A percentile compares a stretch with the other conserved stretches of the same genome.
Conservation (phyloP, 768 basidiomycete species). For the Trametes villosa region DNA sequence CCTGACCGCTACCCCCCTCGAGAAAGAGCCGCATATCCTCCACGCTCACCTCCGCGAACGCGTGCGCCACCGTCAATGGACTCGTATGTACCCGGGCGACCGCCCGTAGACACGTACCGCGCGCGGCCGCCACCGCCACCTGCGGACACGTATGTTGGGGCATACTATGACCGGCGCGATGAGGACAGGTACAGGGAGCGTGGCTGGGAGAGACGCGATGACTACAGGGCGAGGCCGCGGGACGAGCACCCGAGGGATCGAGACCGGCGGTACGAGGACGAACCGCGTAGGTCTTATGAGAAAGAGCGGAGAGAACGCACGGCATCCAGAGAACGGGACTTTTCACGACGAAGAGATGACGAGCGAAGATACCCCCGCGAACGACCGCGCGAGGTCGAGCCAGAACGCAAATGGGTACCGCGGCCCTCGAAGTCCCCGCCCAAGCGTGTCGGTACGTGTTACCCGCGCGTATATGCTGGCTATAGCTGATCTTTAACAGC, state of each 20-base stretch:
- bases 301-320: slow-evolving; percentile 4
- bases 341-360: slow-evolving; percentile 12
- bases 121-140: slow-evolving; percentile 17
- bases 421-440: slow-evolving; percentile 30
- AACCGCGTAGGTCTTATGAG: slow-evolving; percentile 1
- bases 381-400: slow-evolving; percentile 12
- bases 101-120: slow-evolving; percentile 16
- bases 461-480: neutral
- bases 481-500: slow-evolving; percentile 10
- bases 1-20: slow-evolving; percentile 20
- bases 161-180: slow-evolving; percentile 27
- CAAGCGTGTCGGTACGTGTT: slow-evolving; percentile 27
- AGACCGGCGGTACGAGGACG: slow-evolving; percentile 12
- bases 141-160: slow-evolving; percentile 20
- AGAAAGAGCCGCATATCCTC: slow-evolving; percentile 27
- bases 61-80: slow-evolving; percentile 23
- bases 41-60: slow-evolving; percentile 28
- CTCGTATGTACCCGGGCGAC: slow-evolving; percentile 27
- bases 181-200: slow-evolving; percentile 26
- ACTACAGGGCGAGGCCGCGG: slow-evolving; percentile 17
- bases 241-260: slow-evolving; percentile 15
- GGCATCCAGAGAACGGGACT: slow-evolving; percentile 8
- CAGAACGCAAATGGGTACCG: slow-evolving; percentile 27
- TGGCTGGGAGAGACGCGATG: slow-evolving; percentile 28
- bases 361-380: slow-evolving; percentile 22